These are phyloP conservation scores for Penicillium herquei DNA, from an alignment of 495 filamentous ascomycete genomes.

Conservation along the genomic window DNA sequence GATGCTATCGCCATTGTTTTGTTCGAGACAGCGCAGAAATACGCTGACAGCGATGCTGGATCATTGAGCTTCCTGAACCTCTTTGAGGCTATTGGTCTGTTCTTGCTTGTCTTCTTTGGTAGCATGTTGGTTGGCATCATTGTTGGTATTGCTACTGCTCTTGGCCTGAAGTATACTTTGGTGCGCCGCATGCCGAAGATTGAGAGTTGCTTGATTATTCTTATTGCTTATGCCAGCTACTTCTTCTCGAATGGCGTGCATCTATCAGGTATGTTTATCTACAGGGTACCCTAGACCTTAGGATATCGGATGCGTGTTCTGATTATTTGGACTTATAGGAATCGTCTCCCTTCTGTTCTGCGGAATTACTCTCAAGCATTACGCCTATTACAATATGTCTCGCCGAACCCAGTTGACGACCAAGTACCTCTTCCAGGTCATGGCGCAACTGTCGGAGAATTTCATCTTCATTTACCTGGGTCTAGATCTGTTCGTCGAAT, in stretches of 20 bases:
- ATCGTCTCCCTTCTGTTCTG: conserved; percentile 97
- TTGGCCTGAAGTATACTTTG: conserved; percentile 89
- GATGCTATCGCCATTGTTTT: conserved; percentile 98
- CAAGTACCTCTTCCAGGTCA: conserved; percentile 94
- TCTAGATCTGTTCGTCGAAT: conserved; percentile 88
- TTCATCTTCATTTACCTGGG: conserved; percentile 99
- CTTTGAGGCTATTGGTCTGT: conserved; percentile 88
- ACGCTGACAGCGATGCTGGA: conserved; percentile 60
- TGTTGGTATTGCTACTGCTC: conserved; percentile 81
- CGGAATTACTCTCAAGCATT: conserved; percentile 97
- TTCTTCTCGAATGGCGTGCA: conserved; percentile 93
- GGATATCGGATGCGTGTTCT: background rate
- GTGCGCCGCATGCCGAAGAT: conserved; percentile 92
- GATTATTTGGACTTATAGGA: conserved; percentile 48
- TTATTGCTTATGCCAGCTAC: conserved; percentile 94
- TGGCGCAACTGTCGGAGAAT: conserved; percentile 94
- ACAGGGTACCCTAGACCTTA: background rate
- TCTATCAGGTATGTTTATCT: conserved; percentile 75
- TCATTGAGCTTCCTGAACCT: conserved; percentile 70
- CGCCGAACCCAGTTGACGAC: conserved; percentile 95
- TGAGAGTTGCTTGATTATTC: conserved; percentile 89
- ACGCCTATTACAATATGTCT: conserved; percentile 99
- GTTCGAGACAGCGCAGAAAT: conserved; percentile 94
- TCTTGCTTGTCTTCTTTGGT: conserved; percentile 93
- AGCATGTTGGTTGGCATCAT: conserved; percentile 84